Evolutionary conservation across 352 stramenopile species (phyloP), one percentile per base, ranked within the genome.

Genomic region (Pythium pyrilobum): DNA sequence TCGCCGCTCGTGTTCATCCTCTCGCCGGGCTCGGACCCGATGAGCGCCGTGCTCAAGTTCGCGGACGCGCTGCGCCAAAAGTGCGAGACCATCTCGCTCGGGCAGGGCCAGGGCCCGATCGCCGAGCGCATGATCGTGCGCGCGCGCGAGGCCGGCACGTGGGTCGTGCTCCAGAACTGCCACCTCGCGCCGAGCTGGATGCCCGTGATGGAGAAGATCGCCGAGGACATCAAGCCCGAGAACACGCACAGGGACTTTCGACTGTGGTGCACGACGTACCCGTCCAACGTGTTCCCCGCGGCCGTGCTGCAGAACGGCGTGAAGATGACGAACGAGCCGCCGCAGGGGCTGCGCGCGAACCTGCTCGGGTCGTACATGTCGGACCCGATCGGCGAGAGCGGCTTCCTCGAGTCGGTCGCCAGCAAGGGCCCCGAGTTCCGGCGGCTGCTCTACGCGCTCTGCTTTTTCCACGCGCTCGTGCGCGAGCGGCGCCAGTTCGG

Each of bases 271-370:
- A 98, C 93, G 13, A 97, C 90, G 28, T 98, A 97, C 54, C 93
- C 93, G 21, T 96, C 85, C 15, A 77, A 95, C 43, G 87, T 97
- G 12, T 98, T 98, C 57, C 93, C 93, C 0, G 85, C 95, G 1
- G 87, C 90, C 0, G 85, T 98, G 33, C 74, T 98, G 21, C 93
- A 98, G 67, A 98, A 97, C 66, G 91, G 91, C 25, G 87, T 98
- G n/a, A 98, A 98, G 64, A 98, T 98, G 91, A 98, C 93, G 7
- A 95, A 96, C 37, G 92, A 98, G 56, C 89, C 93, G 6, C 93
- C 93, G 1, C 90, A 96, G 54, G 93, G 93, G 5, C 62, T 98
- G 10, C 73, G 91, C 16, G 86, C 89, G 10, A 98, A 98, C 56
- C 52, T 98, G 1, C 61, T 96, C 28, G 83, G 89, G 4, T 96